These are phyloP conservation scores for Voacanga thouarsii DNA, from an alignment of 257 asterid species.

Conservation along the genomic window DNA sequence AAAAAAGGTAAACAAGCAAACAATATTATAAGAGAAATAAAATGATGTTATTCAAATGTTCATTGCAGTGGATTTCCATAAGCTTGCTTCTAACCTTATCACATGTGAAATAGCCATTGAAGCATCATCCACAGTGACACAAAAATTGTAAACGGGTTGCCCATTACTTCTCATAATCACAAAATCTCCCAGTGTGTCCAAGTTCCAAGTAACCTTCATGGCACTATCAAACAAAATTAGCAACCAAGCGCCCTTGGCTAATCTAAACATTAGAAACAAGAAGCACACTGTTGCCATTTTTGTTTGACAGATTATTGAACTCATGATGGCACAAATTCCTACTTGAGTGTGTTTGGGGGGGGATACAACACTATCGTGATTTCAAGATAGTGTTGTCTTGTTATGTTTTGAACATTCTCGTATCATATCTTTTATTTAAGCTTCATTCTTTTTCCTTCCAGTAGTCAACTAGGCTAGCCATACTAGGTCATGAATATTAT, in stretches of 20 bases:
- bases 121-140: slow-evolving; percentile 97
- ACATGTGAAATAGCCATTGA: slow-evolving; percentile 98
- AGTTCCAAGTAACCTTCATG: slow-evolving; percentile 86
- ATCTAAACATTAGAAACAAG: background rate
- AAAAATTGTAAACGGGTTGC: slow-evolving; percentile 96
- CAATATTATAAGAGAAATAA: background rate
- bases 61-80: background rate
- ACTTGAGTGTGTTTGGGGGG: background rate
- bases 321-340: background rate
- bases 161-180: slow-evolving; percentile 99
- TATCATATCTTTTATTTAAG: background rate
- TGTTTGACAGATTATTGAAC: background rate
- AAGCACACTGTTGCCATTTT: background rate
- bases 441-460: background rate
- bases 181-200: slow-evolving; percentile 92
- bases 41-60: background rate
- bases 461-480: background rate
- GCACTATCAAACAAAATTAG: slow-evolving; percentile 57
- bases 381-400: background rate
- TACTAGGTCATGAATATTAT: background rate
- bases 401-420: background rate
- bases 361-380: background rate
- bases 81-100: slow-evolving; percentile 52
- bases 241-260: slow-evolving; percentile 5
- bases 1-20: slow-evolving; percentile 16